Percentiles rank a stretch among this genome's conserved stretches.
These are phyloP conservation scores for Arxiozyma slooffiae DNA, from an alignment of 1,139 yeast genomes.

Conservation along the genomic window DNA sequence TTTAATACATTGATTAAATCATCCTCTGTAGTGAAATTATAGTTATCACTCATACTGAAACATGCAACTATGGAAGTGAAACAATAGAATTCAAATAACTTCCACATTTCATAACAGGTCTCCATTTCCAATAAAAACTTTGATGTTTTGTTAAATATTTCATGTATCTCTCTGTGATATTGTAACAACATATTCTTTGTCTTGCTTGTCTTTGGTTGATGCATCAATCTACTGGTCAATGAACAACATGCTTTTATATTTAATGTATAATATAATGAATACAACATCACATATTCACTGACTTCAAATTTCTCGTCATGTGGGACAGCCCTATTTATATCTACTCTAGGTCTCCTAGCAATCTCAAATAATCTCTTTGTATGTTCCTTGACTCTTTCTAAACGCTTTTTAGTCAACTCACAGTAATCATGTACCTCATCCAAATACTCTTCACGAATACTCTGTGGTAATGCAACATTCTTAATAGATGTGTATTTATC, in stretches of 20 bases:
- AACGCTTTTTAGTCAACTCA: not conserved
- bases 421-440: slow-evolving; percentile 16
- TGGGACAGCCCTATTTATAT: not conserved
- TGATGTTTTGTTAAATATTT: slow-evolving; percentile 2
- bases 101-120: slow-evolving; percentile 8
- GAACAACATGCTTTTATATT: not conserved
- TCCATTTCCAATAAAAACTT: slow-evolving; percentile 3
- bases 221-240: not conserved
- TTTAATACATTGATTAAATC: slow-evolving; percentile 12
- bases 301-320: slow-evolving; percentile 1
- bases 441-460: slow-evolving; percentile 11
- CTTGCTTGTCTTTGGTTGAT: slow-evolving; percentile 1
- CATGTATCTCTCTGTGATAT: slow-evolving; percentile 3
- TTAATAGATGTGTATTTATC: slow-evolving; percentile 23
- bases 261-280: not conserved
- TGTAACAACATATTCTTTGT: not conserved
- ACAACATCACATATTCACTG: not conserved
- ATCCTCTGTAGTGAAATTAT: slow-evolving; percentile 6
- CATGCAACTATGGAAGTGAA: not conserved
- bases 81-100: slow-evolving; percentile 3
- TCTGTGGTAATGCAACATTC: slow-evolving; percentile 21
- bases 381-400: not conserved
- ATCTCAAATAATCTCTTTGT: not conserved
- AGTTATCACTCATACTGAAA: not conserved
- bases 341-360: not conserved